Evolutionary conservation across 176 grass and related monocot genomes (phyloP), one percentile per base, ranked within the genome.

Genomic region (Oryza longistaminata): DNA sequence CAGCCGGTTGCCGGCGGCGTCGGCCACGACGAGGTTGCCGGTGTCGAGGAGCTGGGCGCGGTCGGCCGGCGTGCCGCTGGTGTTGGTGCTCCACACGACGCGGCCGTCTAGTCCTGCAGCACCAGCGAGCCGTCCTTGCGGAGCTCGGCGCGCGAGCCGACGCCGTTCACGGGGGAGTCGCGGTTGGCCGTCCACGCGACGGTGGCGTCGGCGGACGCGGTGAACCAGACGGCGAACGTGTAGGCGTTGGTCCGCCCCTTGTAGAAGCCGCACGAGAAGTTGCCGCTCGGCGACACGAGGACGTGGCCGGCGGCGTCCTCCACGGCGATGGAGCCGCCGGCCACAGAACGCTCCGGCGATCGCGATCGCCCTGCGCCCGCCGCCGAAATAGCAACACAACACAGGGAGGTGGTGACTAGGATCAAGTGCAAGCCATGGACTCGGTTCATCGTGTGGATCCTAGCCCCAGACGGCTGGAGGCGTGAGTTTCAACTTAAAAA

Each of bases 231-330:
- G 71, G 89, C 80, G 49, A 93, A 42, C 68, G 78, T 82, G 85
- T 90, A 97, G 16, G 87, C 71, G 76, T 93, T 93, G 12, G 50
- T 78, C 24, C 24, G 84, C 94, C 19, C 82, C 72, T 73, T 43
- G 42, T 43, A 43, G 85, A 96, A 96, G 2, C 94, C 89, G 7
- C 86, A 93, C 1, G 94, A 89, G 75, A 93, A 97, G 77, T 83
- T 50, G 76, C 81, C 87, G 58, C 71, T 77, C 1, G 81, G 83
- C 1, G 89, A 97, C 55, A 90, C 71, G 3, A 97, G 85, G 62
- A 52, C 39, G 43, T 50, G 58, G 50, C 11, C 9, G 12, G 68
- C 17, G 31, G 64, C 76, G 39, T 85, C 71, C 77, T 85, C 77
- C 22, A 82, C 77, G 22, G 66, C 5, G 52, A 90, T 81, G 9